These are phyloP conservation scores for Eurotiales sp. DNA, from an alignment of 2,329 filamentous ascomycete genomes.

Conservation along the genomic window DNA sequence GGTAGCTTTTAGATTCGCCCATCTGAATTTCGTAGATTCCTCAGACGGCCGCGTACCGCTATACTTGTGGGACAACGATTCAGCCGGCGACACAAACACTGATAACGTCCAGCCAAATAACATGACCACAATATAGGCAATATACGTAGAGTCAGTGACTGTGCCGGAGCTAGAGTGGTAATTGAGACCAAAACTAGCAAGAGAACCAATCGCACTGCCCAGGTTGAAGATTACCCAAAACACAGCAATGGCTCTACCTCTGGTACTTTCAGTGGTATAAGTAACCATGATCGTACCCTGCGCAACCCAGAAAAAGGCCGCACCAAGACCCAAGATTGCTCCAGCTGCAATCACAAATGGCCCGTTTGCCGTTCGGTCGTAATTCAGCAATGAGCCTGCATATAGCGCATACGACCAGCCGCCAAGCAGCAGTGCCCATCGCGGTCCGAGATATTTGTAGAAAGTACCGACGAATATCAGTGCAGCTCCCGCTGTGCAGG, in stretches of 20 bases:
- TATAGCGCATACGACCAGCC: constrained; percentile 48
- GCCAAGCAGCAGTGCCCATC: constrained; percentile 45
- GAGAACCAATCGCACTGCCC: constrained; percentile 42
- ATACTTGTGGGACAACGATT: too few relatives aligned
- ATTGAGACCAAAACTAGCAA: constrained; percentile 45
- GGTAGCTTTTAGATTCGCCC: constrained; percentile 39
- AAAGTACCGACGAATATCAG: constrained; percentile 46
- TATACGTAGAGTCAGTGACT: constrained; percentile 50
- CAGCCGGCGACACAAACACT: too few relatives aligned
- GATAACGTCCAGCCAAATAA: constrained; percentile 46
- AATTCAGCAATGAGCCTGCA: constrained; percentile 43
- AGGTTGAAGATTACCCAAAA: constrained; percentile 50
- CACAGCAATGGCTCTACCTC: constrained; percentile 23
- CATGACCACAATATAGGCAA: constrained; percentile 50
- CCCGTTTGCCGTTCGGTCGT: constrained; percentile 32
- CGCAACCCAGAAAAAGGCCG: constrained; percentile 46
- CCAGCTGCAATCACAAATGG: constrained; percentile 45
- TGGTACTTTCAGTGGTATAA: constrained; percentile 42
- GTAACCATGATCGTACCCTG: constrained; percentile 50
- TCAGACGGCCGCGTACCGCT: constrained; percentile 47
- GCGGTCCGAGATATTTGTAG: constrained; percentile 41
- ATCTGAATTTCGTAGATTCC: constrained; percentile 46
- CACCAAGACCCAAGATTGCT: constrained; percentile 45
- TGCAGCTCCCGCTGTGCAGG: constrained; percentile 43
- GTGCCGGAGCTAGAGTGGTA: constrained; percentile 40